These are phyloP conservation scores for Craspedostauros australis DNA, from an alignment of 108 stramenopile genomes.

Conservation along the genomic window DNA sequence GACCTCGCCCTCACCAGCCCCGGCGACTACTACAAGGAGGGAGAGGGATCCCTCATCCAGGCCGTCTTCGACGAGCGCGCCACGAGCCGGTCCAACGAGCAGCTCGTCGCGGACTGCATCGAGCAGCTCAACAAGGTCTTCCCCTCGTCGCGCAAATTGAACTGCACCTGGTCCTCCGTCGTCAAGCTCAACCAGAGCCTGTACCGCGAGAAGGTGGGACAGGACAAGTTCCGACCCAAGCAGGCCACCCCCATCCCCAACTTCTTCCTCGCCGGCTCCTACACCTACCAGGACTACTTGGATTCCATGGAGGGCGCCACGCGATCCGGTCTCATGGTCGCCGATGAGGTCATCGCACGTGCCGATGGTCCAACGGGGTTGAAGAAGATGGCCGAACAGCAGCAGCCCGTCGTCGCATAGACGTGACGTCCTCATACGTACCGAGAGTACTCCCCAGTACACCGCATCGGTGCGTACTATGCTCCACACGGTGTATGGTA, in stretches of 20 bases:
- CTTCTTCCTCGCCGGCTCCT: constrained; percentile 95
- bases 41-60: constrained; percentile 87
- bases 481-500: too few relatives aligned
- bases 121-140: constrained; percentile 80
- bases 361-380: constrained; percentile 76
- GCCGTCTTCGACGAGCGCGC: constrained; percentile 90
- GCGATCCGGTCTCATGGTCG: constrained; percentile 88
- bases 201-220: constrained; percentile 91
- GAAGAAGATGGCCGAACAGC: constrained; percentile 21
- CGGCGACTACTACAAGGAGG: constrained; percentile 90
- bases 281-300: constrained; percentile 96
- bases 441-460: too few relatives aligned
- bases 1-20: constrained; percentile 93
- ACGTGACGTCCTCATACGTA: too few relatives aligned
- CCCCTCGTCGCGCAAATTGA: constrained; percentile 86
- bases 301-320: constrained; percentile 98
- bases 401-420: not conserved
- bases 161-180: constrained; percentile 93
- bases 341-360: constrained; percentile 89
- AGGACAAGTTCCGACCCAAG: constrained; percentile 90
- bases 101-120: constrained; percentile 82
- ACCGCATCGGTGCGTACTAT: too few relatives aligned
- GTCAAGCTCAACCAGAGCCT: constrained; percentile 91
- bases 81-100: constrained; percentile 65
- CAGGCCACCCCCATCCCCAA: constrained; percentile 94